Base-by-base conservation (phyloP, 202 grass and related monocot genomes). In the Setaria viridis region DNA sequence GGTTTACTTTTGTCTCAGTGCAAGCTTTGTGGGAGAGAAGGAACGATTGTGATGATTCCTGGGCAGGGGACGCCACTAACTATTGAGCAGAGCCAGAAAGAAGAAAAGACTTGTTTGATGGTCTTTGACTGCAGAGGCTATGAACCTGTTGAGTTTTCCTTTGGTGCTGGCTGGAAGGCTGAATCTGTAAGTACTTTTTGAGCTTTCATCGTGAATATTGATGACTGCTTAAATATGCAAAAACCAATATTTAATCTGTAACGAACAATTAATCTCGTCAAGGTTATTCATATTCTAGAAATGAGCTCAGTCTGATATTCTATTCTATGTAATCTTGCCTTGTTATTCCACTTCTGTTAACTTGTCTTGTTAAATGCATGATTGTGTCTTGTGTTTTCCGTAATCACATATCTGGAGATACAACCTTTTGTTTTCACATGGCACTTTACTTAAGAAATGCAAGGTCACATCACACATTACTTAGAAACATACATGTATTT, bases 111-210 rank as follows among this genome's bases (percentile, higher is more conserved):
- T 66, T 90, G 79, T 72, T 90, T 98, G 78, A 98, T 95, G 93
- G 88, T 98, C 54, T 95, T 98, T 58, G 95, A 98, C 66, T 98
- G 91, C 88, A 93, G 95, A 82, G 95, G 95, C 20, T 94, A 81
- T 86, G 91, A 98, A 91, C 95, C 93, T 68, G 9, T 94, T 88
- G 90, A 92, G 37, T 98, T 98, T n/a, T 84, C 76, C 73, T 98
- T 95, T 80, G 81, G 70, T 60, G 85, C 91, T 92, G 91, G 93
- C 77, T 98, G 96, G 96, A 91, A 87, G 70, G 91, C 90, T 77
- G 88, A 98, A 89, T 94, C 95, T 89, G 95, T 98, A 86, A 84
- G 89, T 92, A 82, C 50, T 63, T 70, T 63, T 70, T 84, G 50
- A 55, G 48, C 13, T 76, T 74, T 29, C 34, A 59, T 71, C 58